phyloP scores from a whole-genome alignment of 2,329 filamentous ascomycete genomes.

The Aspergillus tubingensis region DNA sequence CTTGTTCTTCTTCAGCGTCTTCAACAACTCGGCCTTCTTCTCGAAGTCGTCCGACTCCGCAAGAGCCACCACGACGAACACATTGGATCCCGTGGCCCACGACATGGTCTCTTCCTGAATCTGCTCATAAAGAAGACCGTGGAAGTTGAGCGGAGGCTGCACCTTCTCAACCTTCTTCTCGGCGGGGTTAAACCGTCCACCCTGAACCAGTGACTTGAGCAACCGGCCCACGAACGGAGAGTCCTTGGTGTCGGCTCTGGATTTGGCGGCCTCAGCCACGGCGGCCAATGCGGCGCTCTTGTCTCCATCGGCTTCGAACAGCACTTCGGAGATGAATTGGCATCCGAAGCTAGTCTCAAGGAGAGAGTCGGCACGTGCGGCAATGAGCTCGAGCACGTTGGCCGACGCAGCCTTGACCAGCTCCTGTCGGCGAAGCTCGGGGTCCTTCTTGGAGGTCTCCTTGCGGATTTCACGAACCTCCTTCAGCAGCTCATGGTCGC shows the following conservation, averaged over 20 bases:
- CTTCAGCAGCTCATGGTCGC: constrained; percentile 69
- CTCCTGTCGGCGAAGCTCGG: constrained; percentile 72
- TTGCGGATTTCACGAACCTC: constrained; percentile 78
- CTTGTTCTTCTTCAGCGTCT: constrained; percentile 71
- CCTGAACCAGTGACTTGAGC: constrained; percentile 87
- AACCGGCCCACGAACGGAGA: constrained; percentile 72
- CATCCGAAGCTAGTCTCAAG: constrained; percentile 77
- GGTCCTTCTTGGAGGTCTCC: constrained; percentile 89
- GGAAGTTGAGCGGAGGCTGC: constrained; percentile 77
- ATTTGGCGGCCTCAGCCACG: constrained; percentile 53
- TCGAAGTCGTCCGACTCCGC: constrained; percentile 73
- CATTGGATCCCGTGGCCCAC: constrained; percentile 85
- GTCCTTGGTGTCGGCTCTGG: constrained; percentile 55
- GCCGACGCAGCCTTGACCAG: constrained; percentile 73
- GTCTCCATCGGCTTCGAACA: constrained; percentile 74
- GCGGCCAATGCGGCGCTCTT: constrained; percentile 74
- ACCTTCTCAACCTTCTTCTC: constrained; percentile 70
- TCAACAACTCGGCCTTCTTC: constrained; percentile 66
- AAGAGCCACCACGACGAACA: constrained; percentile 81
- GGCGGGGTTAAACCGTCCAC: constrained; percentile 78
- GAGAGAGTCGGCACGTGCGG: constrained; percentile 66
- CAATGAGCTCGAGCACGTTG: constrained; percentile 72
- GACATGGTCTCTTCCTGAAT: constrained; percentile 73
- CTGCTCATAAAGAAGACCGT: constrained; percentile 75
- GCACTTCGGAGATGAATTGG: constrained; percentile 79